These are phyloP conservation scores for Zygosaccharomyces pseudorouxii DNA, from an alignment of 805 yeast genomes.

Conservation along the genomic window DNA sequence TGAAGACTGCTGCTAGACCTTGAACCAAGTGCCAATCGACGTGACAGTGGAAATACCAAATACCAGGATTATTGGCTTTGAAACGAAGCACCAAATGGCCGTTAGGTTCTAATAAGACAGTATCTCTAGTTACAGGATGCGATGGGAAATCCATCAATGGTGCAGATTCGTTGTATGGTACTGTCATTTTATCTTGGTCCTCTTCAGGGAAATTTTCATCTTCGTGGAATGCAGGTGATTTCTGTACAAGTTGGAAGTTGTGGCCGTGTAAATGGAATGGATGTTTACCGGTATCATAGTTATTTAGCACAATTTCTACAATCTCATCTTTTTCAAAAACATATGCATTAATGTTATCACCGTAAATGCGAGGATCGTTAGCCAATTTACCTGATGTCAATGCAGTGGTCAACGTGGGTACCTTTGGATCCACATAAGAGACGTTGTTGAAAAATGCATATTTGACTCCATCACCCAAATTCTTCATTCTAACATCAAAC, in stretches of 20 bases:
- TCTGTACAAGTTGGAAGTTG: slow-evolving; percentile 55
- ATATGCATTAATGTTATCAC: slow-evolving; percentile 61
- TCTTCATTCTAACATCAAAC: slow-evolving; percentile 59
- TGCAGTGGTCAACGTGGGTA: slow-evolving; percentile 65
- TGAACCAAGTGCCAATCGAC: slow-evolving; percentile 82
- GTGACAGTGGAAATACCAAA: slow-evolving; percentile 93
- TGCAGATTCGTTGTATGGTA: slow-evolving; percentile 49
- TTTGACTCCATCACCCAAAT: slow-evolving; percentile 67
- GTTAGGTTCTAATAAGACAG: slow-evolving; percentile 60
- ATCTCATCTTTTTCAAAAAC: slow-evolving; percentile 57
- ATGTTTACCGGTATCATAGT: slow-evolving; percentile 73
- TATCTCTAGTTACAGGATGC: slow-evolving; percentile 64
- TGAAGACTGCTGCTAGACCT: slow-evolving; percentile 66
- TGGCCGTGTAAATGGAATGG: slow-evolving; percentile 81
- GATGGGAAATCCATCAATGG: slow-evolving; percentile 46
- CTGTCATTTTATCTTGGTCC: slow-evolving; percentile 35
- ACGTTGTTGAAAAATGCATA: slow-evolving; percentile 72
- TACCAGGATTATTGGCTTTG: slow-evolving; percentile 83
- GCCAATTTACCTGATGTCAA: slow-evolving; percentile 56
- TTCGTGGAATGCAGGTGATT: slow-evolving; percentile 49
- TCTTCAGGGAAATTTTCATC: slow-evolving; percentile 32
- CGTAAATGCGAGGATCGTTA: slow-evolving; percentile 59
- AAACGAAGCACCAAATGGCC: slow-evolving; percentile 69
- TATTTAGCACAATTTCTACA: slow-evolving; percentile 73
- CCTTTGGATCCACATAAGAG: slow-evolving; percentile 60